Evolutionary conservation across 345 rosid genomes (phyloP).

Genomic region (Acer saccharum): DNA sequence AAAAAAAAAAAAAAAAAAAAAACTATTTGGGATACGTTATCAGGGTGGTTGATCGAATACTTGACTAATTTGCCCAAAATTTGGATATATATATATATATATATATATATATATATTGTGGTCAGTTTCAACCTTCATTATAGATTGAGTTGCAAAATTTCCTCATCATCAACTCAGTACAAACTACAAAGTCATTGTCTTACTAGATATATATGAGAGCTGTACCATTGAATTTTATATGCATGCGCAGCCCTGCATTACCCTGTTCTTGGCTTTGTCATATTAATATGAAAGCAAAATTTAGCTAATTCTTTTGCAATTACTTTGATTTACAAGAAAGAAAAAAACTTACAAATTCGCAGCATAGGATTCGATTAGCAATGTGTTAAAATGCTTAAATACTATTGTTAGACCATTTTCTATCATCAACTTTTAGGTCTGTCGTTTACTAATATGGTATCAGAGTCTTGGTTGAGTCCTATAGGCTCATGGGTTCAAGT

Average conservation of each 20-base stretch:
- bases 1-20: too few species aligned
- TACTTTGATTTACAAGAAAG: too few species aligned
- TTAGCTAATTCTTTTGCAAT: too few species aligned
- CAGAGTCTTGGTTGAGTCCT: too few species aligned
- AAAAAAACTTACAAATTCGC: too few species aligned
- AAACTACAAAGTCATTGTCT: slow-evolving; percentile 9
- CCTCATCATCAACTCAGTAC: neutral
- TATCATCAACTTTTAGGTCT: too few species aligned
- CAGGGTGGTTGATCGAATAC: slow-evolving; percentile 14
- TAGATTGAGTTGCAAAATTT: neutral
- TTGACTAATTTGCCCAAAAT: slow-evolving; percentile 7
- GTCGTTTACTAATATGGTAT: too few species aligned
- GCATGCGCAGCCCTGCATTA: slow-evolving; percentile 11
- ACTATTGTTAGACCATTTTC: too few species aligned
- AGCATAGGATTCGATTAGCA: too few species aligned
- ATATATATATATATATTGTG: neutral
- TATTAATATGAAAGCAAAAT: neutral
- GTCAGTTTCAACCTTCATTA: neutral
- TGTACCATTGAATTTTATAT: neutral
- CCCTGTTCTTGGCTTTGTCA: neutral
- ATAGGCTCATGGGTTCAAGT: too few species aligned
- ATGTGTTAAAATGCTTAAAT: too few species aligned
- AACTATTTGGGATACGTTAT: slow-evolving; percentile 14
- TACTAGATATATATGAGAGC: neutral
- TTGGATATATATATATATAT: neutral